Percentiles rank a stretch among this genome's conserved stretches.
phyloP scores from a whole-genome alignment of 2,329 filamentous ascomycete genomes.

The Clarireedia paspali region DNA sequence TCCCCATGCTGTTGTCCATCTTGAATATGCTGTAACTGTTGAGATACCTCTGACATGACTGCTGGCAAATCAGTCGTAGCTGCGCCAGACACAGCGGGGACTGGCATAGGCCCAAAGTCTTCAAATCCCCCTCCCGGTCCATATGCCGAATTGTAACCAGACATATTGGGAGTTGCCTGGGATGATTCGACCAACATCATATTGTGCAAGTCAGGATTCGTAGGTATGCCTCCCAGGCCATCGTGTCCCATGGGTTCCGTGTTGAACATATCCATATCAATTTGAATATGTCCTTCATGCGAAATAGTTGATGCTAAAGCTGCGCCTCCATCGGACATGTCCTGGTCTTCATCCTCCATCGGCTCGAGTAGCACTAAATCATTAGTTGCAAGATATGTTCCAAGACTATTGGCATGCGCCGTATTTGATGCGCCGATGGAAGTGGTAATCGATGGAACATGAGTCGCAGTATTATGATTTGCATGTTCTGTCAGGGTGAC shows the following conservation, averaged over 20 bases:
- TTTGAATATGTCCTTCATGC: slow-evolving; percentile 17
- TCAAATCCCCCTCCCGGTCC: neutral
- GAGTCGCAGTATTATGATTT: neutral
- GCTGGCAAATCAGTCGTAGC: slow-evolving; percentile 16
- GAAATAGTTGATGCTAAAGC: slow-evolving; percentile 17
- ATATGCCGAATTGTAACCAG: neutral
- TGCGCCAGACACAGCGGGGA: neutral
- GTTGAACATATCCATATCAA: slow-evolving; percentile 22
- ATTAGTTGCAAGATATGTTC: slow-evolving; percentile 12
- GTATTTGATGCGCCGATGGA: slow-evolving; percentile 15
- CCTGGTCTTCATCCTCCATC: slow-evolving; percentile 22
- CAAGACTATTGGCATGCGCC: slow-evolving; percentile 11
- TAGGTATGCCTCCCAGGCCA: neutral
- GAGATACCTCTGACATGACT: slow-evolving; percentile 25
- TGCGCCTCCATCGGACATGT: slow-evolving; percentile 27
- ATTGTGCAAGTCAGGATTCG: too few species aligned
- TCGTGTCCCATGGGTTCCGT: slow-evolving; percentile 22
- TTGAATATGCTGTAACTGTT: slow-evolving; percentile 27
- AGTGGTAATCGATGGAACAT: slow-evolving; percentile 5
- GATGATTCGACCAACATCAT: too few species aligned
- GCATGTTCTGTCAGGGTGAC: slow-evolving; percentile 3
- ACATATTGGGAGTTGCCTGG: too few species aligned
- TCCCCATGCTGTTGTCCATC: slow-evolving; percentile 25
- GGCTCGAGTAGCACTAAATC: slow-evolving; percentile 4
- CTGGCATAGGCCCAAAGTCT: neutral